Base-by-base conservation (phyloP, 805 yeast genomes). In the Candida schatavii region DNA sequence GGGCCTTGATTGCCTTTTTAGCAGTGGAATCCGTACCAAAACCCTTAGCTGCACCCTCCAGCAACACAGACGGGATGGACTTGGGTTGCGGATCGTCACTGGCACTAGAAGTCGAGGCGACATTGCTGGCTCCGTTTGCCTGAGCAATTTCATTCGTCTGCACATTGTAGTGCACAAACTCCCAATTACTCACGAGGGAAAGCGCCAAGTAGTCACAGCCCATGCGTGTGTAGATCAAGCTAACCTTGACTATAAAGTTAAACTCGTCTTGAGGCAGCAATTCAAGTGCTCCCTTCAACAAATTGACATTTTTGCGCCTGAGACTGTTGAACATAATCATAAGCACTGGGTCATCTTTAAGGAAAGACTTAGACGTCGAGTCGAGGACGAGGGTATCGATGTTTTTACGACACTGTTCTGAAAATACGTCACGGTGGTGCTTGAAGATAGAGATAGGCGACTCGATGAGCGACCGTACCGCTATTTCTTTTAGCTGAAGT, bases 181-280 rank as follows among this genome's bases (percentile, higher is more conserved):
- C 64, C 97, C 97, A 90, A 45, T 77, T 78, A 37, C 68, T 70
- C 1, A 84, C 67, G 35, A 89, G 58, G 39, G 79, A 73, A 19
- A 86, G 55, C 0, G 89, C 81, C 32, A 91, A 59, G 45, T 81
- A 77, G 52, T 90, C 95, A 63, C 98, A 90, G 0, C 98, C 98
- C 96, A 90, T 88, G 43, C 95, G 70, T 13, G 79, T 72, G 54
- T 88, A 86, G 46, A 88, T 83, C 28, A 74, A 66, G 5, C 85
- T 73, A 5, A 83, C 83, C 47, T 81, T 77, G 10, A 77, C 53
- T 13, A 89, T 74, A 52, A 83, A 81, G 3, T 72, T 67, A 42
- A 76, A 78, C 52, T 91, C 97, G 32, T 61, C 62, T 2, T 46
- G 44, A 1, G 70, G 64, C 22, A 62, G 62, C 7, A 78, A 59